Percentiles rank a stretch among this genome's conserved stretches.
Conservation (phyloP, 1,284 basidiomycete genomes). For the Naganishia albida region DNA sequence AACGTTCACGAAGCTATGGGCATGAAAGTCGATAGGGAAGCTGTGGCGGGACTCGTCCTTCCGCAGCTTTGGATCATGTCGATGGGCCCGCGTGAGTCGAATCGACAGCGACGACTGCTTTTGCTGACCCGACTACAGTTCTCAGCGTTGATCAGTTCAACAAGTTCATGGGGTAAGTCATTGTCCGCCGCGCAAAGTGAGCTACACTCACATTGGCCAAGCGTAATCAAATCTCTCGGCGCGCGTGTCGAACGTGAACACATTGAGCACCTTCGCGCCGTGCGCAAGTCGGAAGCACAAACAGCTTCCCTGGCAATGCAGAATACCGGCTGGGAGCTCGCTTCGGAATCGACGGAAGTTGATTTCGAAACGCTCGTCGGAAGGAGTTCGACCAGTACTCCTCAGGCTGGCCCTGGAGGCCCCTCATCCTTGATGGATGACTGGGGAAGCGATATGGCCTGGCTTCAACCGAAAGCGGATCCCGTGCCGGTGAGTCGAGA, state of each 20-base stretch:
- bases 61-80: conserved; percentile 96
- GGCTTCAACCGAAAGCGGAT: conserved; percentile 38
- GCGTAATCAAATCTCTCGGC: conserved; percentile 52
- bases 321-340: conserved; percentile 36
- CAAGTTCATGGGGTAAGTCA: conserved; percentile 75
- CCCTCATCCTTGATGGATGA: conserved; percentile 47
- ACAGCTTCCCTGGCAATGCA: conserved; percentile 40
- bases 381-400: conserved; percentile 32
- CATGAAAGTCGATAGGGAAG: conserved; percentile 89
- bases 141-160: conserved; percentile 88
- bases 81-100: conserved; percentile 79
- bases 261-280: conserved; percentile 52
- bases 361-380: conserved; percentile 54
- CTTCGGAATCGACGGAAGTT: conserved; percentile 40
- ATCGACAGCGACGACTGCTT: conserved; percentile 6
- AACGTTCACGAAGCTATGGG: conserved; percentile 97
- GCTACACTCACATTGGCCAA: conserved; percentile 19
- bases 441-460: conserved; percentile 33
- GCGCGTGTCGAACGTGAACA: conserved; percentile 53
- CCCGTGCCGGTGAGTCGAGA: conserved; percentile 7
- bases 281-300: conserved; percentile 51
- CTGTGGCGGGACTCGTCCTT: conserved; percentile 87
- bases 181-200: neutral
- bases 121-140: conserved; percentile 57
- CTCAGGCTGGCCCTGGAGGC: conserved; percentile 20